These are phyloP conservation scores for Noccaea caerulescens DNA, from an alignment of 345 rosid species.

Conservation along the genomic window DNA sequence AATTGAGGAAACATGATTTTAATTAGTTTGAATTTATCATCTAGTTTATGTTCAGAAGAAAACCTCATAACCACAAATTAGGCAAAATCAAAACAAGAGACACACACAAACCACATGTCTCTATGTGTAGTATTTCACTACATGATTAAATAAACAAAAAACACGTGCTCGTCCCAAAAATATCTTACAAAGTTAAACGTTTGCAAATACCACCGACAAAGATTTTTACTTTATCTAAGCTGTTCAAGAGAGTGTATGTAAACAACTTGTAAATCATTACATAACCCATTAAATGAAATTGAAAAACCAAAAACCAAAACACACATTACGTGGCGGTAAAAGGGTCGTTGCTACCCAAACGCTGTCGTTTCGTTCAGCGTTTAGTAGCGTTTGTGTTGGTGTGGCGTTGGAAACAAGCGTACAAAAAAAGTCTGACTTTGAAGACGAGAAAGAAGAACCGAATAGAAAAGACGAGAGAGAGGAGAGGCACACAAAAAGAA, in stretches of 20 bases:
- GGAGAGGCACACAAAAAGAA: conserved; percentile 36
- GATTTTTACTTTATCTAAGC: not conserved
- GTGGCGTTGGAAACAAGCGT: conserved; percentile 48
- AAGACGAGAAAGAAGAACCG: conserved; percentile 4
- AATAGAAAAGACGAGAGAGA: not conserved
- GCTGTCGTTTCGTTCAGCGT: not conserved
- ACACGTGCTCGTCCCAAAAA: conserved; percentile 15
- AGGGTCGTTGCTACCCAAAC: conserved; percentile 6
- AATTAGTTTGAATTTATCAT: not conserved
- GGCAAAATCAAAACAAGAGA: not conserved
- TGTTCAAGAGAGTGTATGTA: not conserved
- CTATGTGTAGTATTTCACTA: not conserved
- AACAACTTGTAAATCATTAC: conserved; percentile 11
- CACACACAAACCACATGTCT: not conserved
- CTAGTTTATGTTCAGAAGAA: not conserved
- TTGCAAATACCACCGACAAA: conserved; percentile 12
- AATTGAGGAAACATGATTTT: not conserved
- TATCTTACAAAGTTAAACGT: conserved; percentile 10
- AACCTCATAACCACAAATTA: not conserved
- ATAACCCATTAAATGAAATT: too few species aligned
- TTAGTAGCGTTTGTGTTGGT: conserved; percentile 5
- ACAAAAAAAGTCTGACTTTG: not conserved
- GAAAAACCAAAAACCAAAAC: not conserved
- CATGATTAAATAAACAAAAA: conserved; percentile 1
- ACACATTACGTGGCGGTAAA: conserved; percentile 39